These are phyloP conservation scores for Sindora glabra DNA, from an alignment of 306 rosid species.

Conservation along the genomic window DNA sequence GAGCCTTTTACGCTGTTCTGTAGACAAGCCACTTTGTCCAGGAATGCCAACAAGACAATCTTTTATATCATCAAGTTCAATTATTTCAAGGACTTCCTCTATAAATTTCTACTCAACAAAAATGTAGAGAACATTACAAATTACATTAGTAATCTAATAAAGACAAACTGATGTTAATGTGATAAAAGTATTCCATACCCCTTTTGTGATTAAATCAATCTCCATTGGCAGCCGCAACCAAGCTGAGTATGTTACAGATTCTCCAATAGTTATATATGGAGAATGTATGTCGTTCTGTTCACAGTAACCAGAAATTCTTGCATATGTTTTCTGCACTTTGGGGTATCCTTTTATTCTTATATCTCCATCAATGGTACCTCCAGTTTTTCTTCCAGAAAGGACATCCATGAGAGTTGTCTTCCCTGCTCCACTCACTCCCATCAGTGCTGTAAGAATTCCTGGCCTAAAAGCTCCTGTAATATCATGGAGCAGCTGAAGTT, in stretches of 20 bases:
- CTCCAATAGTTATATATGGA: slow-evolving; percentile 66
- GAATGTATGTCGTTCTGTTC: slow-evolving; percentile 80
- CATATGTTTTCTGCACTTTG: slow-evolving; percentile 69
- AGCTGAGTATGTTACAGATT: slow-evolving; percentile 68
- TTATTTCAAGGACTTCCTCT: slow-evolving; percentile 63
- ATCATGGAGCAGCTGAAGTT: slow-evolving; percentile 65
- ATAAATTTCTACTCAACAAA: slow-evolving; percentile 58
- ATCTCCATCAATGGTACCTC: slow-evolving; percentile 64
- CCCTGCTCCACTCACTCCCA: slow-evolving; percentile 92
- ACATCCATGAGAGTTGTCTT: slow-evolving; percentile 88
- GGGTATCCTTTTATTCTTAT: slow-evolving; percentile 66
- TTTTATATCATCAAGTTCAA: slow-evolving; percentile 62
- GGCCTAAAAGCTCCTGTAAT: slow-evolving; percentile 77
- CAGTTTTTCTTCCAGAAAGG: slow-evolving; percentile 79
- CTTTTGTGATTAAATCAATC: slow-evolving; percentile 52
- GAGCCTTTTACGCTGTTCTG: slow-evolving; percentile 73
- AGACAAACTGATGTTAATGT: neutral
- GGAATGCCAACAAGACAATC: slow-evolving; percentile 61
- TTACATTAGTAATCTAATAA: neutral
- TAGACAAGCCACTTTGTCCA: slow-evolving; percentile 70
- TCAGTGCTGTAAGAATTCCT: slow-evolving; percentile 66
- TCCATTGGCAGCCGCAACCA: slow-evolving; percentile 62
- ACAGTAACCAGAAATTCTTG: slow-evolving; percentile 73
- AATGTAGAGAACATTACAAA: slow-evolving; percentile 9
- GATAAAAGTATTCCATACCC: slow-evolving; percentile 32